Evolutionary conservation across 306 rosid species (phyloP).

Genomic region (Delonix regia): DNA sequence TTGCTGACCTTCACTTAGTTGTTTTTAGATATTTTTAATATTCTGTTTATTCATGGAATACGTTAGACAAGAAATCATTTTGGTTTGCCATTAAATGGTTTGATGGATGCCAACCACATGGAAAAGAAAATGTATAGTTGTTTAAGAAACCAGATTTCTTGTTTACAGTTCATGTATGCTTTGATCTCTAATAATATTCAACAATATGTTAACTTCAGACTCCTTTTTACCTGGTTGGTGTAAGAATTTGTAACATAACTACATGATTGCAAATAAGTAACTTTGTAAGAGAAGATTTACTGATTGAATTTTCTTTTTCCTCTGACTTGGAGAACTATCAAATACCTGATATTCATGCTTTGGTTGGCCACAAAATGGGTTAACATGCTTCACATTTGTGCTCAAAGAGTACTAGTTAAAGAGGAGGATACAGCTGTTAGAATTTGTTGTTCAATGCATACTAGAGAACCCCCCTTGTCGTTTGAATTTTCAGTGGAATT

Average conservation of each 20-base stretch:
- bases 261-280: background rate
- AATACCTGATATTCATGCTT: slow-evolving; percentile 16
- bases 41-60: background rate
- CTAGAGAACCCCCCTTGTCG: background rate
- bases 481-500: background rate
- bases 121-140: background rate
- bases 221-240: background rate
- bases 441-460: background rate
- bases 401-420: background rate
- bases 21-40: background rate
- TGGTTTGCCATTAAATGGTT: slow-evolving; percentile 11
- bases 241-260: background rate
- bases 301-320: background rate
- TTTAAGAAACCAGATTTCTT: background rate
- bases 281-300: background rate
- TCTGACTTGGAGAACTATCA: background rate
- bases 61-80: slow-evolving; percentile 1
- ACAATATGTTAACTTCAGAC: background rate
- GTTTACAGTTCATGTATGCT: background rate
- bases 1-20: background rate
- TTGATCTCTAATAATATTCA: background rate
- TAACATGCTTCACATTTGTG: background rate
- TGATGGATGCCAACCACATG: background rate
- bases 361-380: background rate
- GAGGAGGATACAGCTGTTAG: background rate